Evolutionary conservation across 148 eudicot species (phyloP), one percentile per base, ranked within the genome.

Genomic region (Talinum fruticosum): DNA sequence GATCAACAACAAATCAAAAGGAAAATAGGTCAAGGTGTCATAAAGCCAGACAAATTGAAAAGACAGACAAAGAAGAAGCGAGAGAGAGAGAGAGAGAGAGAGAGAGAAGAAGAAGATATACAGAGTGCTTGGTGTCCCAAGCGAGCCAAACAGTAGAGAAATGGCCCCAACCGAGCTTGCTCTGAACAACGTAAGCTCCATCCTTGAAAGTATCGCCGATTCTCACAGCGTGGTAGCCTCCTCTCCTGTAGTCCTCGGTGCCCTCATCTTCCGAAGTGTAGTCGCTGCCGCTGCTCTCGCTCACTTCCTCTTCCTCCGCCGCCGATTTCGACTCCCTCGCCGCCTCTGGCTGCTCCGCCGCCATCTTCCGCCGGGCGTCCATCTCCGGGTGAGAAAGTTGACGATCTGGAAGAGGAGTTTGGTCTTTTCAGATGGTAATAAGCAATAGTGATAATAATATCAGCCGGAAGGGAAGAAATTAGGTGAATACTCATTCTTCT

Each of bases 71-170:
- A 32, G 32, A 2, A 0, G 53, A 53, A 33, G 26, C 36, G 41
- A 13, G 45, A 38, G 23, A 67, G 16, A 74, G 10, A 72, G 16
- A 15, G 2, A 21, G 33, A 69, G 70, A 44, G 21, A n/a, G 12
- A 35, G 16, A 73, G 24, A 79, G 71, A 62, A 24, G 41, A 16
- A 37, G 34, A 41, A 15, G 28, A 15, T 76, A 75, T 80, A 62
- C 81, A 75, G 47, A 88, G 86, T 34, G 84, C 81, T 69, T 83
- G 67, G 91, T 87, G 49, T 93, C 97, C 89, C 89, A 91, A 73
- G 97, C 92, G 66, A 93, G 96, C 97, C 97, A 93, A 77, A 93
- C 97, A 73, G 96, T 91, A 73, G 97, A 93, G 84, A 93, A 93
- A 83, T 93, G 93, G 35, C 97, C 94, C 97, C 97, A 93, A 30